Conservation (phyloP, 225 moss, liverwort and hornwort genomes). For the Climacium dendroides region DNA sequence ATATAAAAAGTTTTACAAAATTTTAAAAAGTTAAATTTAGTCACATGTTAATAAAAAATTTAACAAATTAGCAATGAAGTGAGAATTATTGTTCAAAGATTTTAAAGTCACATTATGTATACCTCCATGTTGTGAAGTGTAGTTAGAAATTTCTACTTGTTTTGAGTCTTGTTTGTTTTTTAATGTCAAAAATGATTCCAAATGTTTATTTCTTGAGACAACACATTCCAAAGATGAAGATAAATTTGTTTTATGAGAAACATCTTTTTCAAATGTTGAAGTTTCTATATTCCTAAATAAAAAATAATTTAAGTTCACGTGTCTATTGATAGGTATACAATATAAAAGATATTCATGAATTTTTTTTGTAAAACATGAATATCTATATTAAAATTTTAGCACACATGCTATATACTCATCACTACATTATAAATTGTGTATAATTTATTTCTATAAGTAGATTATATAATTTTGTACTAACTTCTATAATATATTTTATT, state of each 20-base stretch:
- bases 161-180: neutral
- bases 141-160: neutral
- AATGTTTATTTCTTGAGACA: neutral
- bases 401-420: neutral
- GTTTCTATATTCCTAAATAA: neutral
- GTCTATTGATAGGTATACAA: neutral
- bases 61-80: fast-evolving
- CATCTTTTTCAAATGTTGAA: neutral
- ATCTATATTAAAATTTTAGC: neutral
- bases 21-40: too few relatives aligned
- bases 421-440: neutral
- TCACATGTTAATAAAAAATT: too few relatives aligned
- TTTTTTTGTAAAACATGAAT: neutral
- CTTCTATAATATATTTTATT: neutral
- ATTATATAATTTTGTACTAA: neutral
- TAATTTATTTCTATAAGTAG: too few relatives aligned
- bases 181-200: neutral
- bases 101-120: neutral
- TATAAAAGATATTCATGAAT: neutral
- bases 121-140: neutral
- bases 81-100: neutral
- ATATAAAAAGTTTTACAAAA: neutral
- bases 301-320: neutral
- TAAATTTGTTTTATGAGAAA: neutral
- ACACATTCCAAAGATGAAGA: neutral